A percentile compares a stretch with the other conserved stretches of the same genome.
Evolutionary conservation across 208 protist genomes (phyloP).

Genomic region (Crithidia sp.): DNA sequence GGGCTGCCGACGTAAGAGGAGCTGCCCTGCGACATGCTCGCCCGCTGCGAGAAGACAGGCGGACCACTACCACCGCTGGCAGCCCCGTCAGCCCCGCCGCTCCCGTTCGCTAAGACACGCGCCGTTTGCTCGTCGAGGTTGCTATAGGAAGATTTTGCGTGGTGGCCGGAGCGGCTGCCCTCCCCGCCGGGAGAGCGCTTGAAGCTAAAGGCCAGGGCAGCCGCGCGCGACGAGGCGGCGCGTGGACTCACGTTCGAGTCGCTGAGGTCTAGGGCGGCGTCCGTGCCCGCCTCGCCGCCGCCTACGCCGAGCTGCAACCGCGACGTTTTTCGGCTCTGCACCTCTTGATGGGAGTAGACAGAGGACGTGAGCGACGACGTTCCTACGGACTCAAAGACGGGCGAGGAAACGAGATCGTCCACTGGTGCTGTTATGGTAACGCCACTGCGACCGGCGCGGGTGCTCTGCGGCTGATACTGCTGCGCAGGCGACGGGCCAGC

Average conservation of each 20-base stretch:
- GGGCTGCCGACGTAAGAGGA: constrained; percentile 13
- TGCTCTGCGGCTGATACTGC: not conserved
- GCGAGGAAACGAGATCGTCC: constrained; percentile 3
- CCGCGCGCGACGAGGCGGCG: constrained; percentile 4
- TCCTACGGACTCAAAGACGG: constrained; percentile 10
- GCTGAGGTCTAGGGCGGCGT: constrained; percentile 1
- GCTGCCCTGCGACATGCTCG: constrained; percentile 15
- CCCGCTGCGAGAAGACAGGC: not conserved
- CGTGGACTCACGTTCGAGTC: not conserved
- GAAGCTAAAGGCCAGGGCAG: constrained; percentile 14
- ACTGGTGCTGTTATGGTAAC: not conserved
- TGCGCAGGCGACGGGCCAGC: not conserved
- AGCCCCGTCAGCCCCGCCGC: not conserved
- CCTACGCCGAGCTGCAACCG: not conserved
- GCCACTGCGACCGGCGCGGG: constrained; percentile 12
- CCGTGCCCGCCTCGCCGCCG: not conserved
- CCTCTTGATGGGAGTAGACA: not conserved
- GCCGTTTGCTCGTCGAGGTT: constrained; percentile 2
- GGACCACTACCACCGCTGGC: not conserved
- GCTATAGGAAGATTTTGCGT: not conserved
- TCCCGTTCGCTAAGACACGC: not conserved
- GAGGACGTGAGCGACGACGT: constrained; percentile 14
- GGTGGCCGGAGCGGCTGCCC: not conserved
- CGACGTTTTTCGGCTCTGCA: constrained; percentile 7
- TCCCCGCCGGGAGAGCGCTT: constrained; percentile 7